These are phyloP conservation scores for Chaetoscypha palmicola DNA, from an alignment of 2,329 filamentous ascomycete species.

Conservation along the genomic window DNA sequence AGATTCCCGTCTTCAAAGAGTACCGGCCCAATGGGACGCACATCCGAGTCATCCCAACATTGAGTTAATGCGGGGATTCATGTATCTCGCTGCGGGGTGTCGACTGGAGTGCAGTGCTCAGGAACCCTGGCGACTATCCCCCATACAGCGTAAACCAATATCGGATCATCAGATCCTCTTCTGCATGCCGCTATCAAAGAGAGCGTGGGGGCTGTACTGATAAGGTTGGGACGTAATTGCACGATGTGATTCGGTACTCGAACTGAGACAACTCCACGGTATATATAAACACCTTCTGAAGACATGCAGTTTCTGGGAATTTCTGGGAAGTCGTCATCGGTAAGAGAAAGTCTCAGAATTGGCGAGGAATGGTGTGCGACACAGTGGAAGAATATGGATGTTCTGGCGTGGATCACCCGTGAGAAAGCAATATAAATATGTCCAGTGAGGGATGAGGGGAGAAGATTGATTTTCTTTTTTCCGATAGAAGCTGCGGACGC, in stretches of 20 bases:
- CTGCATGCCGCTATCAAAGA: too few species aligned
- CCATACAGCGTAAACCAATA: neutral
- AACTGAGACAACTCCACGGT: too few species aligned
- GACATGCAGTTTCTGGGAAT: too few species aligned
- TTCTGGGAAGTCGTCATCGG: neutral
- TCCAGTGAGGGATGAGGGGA: neutral
- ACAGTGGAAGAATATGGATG: neutral
- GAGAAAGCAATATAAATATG: slow-evolving; percentile 1
- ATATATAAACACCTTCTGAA: too few species aligned
- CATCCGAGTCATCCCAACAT: neutral
- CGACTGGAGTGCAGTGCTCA: neutral
- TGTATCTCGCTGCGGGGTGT: neutral
- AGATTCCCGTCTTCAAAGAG: neutral
- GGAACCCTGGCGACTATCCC: neutral
- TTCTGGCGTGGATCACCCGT: neutral
- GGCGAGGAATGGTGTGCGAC: neutral
- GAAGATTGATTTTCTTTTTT: neutral
- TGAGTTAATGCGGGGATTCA: slow-evolving; percentile 2
- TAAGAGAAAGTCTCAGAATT: neutral
- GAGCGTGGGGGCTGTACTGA: too few species aligned
- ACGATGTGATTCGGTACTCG: too few species aligned
- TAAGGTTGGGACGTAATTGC: too few species aligned
- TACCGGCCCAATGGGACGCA: slow-evolving; percentile 2
- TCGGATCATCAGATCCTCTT: too few species aligned
- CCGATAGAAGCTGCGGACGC: neutral